phyloP scores from a whole-genome alignment of 192 early-diverging fungal species.

The Allomyces macrogynus region DNA sequence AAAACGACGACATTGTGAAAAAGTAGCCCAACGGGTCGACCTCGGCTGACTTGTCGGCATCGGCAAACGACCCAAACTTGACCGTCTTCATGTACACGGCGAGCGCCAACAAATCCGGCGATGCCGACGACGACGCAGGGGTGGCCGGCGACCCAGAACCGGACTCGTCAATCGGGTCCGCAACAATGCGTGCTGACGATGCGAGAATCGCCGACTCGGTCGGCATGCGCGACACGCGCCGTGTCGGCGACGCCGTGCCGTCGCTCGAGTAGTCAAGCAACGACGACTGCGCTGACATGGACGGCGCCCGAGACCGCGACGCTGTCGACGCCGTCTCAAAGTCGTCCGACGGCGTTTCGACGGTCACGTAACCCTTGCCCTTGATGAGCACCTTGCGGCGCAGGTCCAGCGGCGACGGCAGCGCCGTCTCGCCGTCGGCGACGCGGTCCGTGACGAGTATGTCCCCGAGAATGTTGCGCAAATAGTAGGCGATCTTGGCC shows the following conservation, averaged over 20 bases:
- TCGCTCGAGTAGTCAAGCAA: too few species aligned
- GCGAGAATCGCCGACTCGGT: too few species aligned
- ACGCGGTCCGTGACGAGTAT: constrained; percentile 30
- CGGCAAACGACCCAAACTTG: background rate
- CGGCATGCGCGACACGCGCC: too few species aligned
- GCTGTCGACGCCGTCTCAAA: too few species aligned
- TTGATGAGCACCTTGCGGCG: constrained; percentile 57
- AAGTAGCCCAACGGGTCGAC: background rate
- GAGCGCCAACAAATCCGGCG: background rate
- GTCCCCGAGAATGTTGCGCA: constrained; percentile 46
- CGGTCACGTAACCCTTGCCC: constrained; percentile 16
- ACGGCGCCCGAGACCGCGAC: too few species aligned
- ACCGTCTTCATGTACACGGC: constrained; percentile 1
- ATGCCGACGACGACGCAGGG: too few species aligned
- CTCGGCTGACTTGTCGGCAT: background rate
- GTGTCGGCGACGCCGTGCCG: too few species aligned
- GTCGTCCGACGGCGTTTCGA: too few species aligned
- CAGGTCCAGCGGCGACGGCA: constrained; percentile 54
- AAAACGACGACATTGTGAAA: constrained; percentile 43
- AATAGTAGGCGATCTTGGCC: constrained; percentile 44
- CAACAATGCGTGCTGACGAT: too few species aligned
- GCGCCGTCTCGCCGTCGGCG: constrained; percentile 10
- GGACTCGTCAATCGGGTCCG: too few species aligned
- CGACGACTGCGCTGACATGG: too few species aligned
- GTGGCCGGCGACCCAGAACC: too few species aligned